phyloP scores from a whole-genome alignment of 1,284 basidiomycete genomes.

The Moesziomyces globuligerus region DNA sequence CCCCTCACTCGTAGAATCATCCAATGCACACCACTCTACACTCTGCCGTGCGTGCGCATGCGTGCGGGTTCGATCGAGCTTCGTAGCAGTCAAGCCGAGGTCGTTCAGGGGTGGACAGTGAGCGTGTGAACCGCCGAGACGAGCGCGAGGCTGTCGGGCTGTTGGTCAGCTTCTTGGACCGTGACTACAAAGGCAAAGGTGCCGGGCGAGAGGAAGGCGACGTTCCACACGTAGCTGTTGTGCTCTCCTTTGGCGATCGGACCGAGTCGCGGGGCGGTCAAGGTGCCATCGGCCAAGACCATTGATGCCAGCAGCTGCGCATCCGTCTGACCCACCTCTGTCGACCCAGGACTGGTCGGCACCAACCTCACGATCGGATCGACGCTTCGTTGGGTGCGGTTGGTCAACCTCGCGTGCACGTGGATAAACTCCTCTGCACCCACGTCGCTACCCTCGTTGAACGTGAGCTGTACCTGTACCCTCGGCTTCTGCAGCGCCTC shows the following conservation, averaged over 20 bases:
- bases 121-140: neutral
- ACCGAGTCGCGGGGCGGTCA: neutral
- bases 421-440: conserved; percentile 15
- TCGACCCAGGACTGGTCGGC: conserved; percentile 14
- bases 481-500: conserved; percentile 10
- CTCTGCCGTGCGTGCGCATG: neutral
- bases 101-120: neutral
- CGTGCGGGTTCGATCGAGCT: no score
- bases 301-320: conserved; percentile 8
- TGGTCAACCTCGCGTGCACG: conserved; percentile 12
- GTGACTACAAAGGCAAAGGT: conserved; percentile 23
- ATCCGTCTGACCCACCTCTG: neutral
- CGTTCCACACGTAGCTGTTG: conserved; percentile 9
- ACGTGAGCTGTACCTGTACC: conserved; percentile 9
- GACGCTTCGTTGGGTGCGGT: conserved; percentile 14
- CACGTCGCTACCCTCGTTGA: conserved; percentile 3
- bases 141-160: neutral
- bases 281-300: conserved; percentile 28
- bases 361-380: conserved; percentile 38
- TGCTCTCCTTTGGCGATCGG: conserved; percentile 2
- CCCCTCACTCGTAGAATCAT: no score
- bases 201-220: conserved; percentile 25
- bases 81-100: no score
- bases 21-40: neutral
- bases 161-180: conserved; percentile 15